Evolutionary conservation across 352 stramenopile genomes (phyloP).

Genomic region (Globisporangium irregulare): DNA sequence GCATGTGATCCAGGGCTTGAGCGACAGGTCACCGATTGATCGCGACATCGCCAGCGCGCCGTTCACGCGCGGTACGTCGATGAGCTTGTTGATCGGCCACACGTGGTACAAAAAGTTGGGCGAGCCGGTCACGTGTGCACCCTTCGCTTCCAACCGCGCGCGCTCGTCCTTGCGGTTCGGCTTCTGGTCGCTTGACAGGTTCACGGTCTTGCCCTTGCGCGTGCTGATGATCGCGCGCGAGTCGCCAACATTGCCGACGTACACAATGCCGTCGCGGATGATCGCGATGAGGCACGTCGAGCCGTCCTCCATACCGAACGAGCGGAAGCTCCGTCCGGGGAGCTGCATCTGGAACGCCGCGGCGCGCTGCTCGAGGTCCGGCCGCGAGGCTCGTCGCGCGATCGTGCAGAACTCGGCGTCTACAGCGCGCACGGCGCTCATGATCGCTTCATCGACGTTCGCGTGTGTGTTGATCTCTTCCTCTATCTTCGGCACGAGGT

Average conservation of each 20-base stretch:
- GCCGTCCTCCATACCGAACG: slow-evolving; percentile 71
- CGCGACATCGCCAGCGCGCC: slow-evolving; percentile 76
- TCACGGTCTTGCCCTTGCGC: slow-evolving; percentile 46
- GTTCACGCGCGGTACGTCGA: slow-evolving; percentile 83
- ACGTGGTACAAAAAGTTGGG: slow-evolving; percentile 63
- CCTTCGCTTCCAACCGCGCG: slow-evolving; percentile 64
- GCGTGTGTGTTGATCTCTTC: slow-evolving; percentile 37
- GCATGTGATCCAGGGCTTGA: slow-evolving; percentile 75
- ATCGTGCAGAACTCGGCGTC: slow-evolving; percentile 72
- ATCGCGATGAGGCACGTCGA: slow-evolving; percentile 78
- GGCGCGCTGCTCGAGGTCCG: slow-evolving; percentile 24
- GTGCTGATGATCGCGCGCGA: slow-evolving; percentile 73
- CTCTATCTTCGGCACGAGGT: slow-evolving; percentile 65
- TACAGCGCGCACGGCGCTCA: slow-evolving; percentile 51
- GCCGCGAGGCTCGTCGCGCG: slow-evolving; percentile 38
- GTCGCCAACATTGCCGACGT: slow-evolving; percentile 82
- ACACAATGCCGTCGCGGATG: slow-evolving; percentile 60
- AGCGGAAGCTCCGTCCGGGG: slow-evolving; percentile 25
- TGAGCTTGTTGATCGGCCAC: slow-evolving; percentile 71
- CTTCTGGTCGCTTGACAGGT: slow-evolving; percentile 78
- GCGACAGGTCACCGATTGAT: slow-evolving; percentile 77
- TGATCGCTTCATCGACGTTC: slow-evolving; percentile 52
- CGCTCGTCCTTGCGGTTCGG: slow-evolving; percentile 74
- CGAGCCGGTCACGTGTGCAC: slow-evolving; percentile 60
- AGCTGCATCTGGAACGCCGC: slow-evolving; percentile 19